phyloP scores from a whole-genome alignment of 108 stramenopile species.

The Cyclostephanos tholiformis region DNA sequence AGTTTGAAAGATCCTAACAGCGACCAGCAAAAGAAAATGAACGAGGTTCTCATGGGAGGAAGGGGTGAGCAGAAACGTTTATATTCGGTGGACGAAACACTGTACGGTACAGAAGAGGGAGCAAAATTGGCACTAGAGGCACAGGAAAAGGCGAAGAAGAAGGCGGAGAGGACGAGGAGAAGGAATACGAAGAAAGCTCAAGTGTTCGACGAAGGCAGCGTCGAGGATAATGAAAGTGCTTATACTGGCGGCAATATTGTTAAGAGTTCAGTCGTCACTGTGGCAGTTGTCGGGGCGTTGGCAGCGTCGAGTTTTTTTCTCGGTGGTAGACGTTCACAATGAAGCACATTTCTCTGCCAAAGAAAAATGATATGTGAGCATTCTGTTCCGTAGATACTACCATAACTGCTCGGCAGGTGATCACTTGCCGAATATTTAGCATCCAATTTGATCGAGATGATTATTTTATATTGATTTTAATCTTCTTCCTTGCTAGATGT shows the following conservation, averaged over 20 bases:
- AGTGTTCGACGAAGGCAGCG: not conserved
- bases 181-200: slow-evolving; percentile 11
- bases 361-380: not conserved
- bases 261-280: slow-evolving; percentile 45
- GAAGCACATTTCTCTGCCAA: not conserved
- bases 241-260: slow-evolving; percentile 10
- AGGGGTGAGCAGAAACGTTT: slow-evolving; percentile 49
- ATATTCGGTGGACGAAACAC: slow-evolving; percentile 50
- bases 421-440: no score
- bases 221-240: not conserved
- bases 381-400: not conserved
- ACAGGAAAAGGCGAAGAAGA: slow-evolving; percentile 14
- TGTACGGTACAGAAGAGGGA: slow-evolving; percentile 59
- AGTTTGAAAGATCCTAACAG: slow-evolving; percentile 45
- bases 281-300: slow-evolving; percentile 37
- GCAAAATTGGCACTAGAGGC: slow-evolving; percentile 45
- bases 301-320: slow-evolving; percentile 44
- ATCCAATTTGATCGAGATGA: not conserved
- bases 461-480: not conserved
- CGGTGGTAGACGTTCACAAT: slow-evolving; percentile 43
- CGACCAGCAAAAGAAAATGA: slow-evolving; percentile 47
- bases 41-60: slow-evolving; percentile 51
- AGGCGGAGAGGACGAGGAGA: slow-evolving; percentile 32
- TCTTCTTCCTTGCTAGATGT: no score
- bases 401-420: no score